Conservation (phyloP, 805 yeast genomes). For the Wickerhamiella australiensis region DNA sequence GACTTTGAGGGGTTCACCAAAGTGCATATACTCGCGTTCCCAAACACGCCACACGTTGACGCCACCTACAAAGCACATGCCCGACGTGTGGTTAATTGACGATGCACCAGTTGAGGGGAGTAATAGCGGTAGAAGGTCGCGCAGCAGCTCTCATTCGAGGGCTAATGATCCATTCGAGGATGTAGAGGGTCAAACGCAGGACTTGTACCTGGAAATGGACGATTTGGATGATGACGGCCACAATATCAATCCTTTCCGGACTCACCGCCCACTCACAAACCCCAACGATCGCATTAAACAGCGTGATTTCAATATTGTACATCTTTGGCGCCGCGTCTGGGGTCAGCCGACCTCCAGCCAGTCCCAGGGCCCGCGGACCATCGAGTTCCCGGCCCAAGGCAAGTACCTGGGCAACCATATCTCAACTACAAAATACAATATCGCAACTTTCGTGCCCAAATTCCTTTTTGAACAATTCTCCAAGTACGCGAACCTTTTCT, state of each 20-base stretch:
- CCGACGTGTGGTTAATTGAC: constrained; percentile 21
- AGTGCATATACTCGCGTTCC: too few relatives aligned
- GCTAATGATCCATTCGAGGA: constrained; percentile 8
- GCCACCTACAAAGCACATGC: constrained; percentile 5
- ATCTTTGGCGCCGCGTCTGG: constrained; percentile 24
- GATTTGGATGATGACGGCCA: constrained; percentile 18
- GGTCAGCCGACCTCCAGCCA: neutral
- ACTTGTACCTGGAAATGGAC: constrained; percentile 18
- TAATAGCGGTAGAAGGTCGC: neutral
- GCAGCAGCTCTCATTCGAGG: neutral
- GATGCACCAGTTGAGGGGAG: constrained; percentile 4
- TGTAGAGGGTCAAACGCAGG: constrained; percentile 11
- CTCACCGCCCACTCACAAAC: constrained; percentile 5
- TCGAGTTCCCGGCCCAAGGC: constrained; percentile 34
- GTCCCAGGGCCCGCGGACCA: constrained; percentile 44
- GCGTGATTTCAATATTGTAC: constrained; percentile 28
- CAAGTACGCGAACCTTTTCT: constrained; percentile 90
- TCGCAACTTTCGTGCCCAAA: constrained; percentile 88
- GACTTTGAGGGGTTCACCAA: too few relatives aligned
- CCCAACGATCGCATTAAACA: neutral
- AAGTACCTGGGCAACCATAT: constrained; percentile 72
- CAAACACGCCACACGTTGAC: neutral
- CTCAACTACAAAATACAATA: constrained; percentile 88
- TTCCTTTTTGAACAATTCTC: constrained; percentile 93
- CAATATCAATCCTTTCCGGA: constrained; percentile 5